Conservation (phyloP, 805 yeast species). For the Hanseniaspora singularis region DNA sequence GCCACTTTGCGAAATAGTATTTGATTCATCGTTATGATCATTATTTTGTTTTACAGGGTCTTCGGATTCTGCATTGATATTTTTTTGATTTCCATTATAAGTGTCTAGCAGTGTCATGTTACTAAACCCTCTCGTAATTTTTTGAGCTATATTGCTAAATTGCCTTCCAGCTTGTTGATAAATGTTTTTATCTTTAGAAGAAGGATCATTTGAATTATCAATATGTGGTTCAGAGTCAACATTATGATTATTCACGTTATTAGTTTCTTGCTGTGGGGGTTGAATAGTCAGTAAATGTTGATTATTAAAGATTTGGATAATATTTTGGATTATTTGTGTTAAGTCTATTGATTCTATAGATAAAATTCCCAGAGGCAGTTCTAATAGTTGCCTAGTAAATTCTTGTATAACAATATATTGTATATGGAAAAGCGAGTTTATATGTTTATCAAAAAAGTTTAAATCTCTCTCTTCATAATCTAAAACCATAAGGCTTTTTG, state of each 20-base stretch:
- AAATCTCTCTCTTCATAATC: conserved; percentile 9
- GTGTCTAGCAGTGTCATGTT: conserved; percentile 13
- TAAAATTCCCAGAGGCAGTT: not conserved
- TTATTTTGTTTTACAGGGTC: too few species aligned
- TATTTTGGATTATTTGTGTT: conserved; percentile 10
- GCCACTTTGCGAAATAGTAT: too few species aligned
- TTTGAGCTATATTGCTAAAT: conserved; percentile 5
- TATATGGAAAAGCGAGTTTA: conserved; percentile 4
- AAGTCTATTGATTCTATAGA: conserved; percentile 7
- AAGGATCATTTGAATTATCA: not conserved
- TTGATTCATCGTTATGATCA: too few species aligned
- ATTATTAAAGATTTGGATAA: conserved; percentile 6
- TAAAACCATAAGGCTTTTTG: conserved; percentile 5
- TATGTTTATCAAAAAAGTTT: conserved; percentile 1
- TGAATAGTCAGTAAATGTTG: too few species aligned
- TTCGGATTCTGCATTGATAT: too few species aligned
- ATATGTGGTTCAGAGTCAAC: not conserved
- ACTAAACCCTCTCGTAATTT: conserved; percentile 14
- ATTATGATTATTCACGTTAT: not conserved
- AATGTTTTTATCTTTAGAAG: not conserved
- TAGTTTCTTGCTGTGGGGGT: too few species aligned
- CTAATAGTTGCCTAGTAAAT: conserved; percentile 9
- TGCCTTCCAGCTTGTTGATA: conserved; percentile 2
- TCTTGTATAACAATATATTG: conserved; percentile 5
- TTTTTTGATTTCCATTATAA: too few species aligned